Base-by-base conservation (phyloP, 164 flowering plant species). In the Tinospora cordifolia region DNA sequence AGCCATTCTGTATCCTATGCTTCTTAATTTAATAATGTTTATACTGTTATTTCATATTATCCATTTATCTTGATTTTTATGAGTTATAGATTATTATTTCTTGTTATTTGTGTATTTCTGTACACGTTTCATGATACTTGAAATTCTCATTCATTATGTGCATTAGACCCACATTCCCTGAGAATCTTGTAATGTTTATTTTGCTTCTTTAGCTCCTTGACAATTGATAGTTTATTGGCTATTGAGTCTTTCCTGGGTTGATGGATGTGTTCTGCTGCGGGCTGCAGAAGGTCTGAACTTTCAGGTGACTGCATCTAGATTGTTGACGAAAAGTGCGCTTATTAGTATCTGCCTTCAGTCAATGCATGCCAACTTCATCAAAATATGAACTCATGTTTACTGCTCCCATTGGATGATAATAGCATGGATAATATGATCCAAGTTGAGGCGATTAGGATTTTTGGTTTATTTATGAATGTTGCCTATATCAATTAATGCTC, bases 1-100 rank as follows among this genome's bases (percentile, higher is more conserved):
- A 71, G 72, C 73, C 63, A 49, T 73, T 73, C 75, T 69, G 86
- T 87, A 84, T 87, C 90, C 89, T 84, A 77, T 76, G 74, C 38
- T 59, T 39, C 68, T 69, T 38, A 26, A 38, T n/a, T 62, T 44
- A 3, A 17, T 17, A 57, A 17, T 58, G 24, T 47, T 62, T 24
- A 14, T 36, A 6, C 62, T 24, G n/a, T 27, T 30, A 62, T 27
- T 62, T 62, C 65, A 26, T 14, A 62, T 62, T 27, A 34, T 62
- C n/a, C 19, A 54, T 26, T 26, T 22, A 26, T 38, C 63, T 62
- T 19, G 24, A 46, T 6, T 68, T 58, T 40, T 59, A 36, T 72
- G 58, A 4, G 26, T 26, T 57, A 54, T 30, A 54, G 8, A 36
- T 69, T 58, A 65, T n/a, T 57, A 38, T 65, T 39, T 38, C 60